Evolutionary conservation across 2,329 filamentous ascomycete species (phyloP).

Genomic region (Ophiostoma fasciatum): DNA sequence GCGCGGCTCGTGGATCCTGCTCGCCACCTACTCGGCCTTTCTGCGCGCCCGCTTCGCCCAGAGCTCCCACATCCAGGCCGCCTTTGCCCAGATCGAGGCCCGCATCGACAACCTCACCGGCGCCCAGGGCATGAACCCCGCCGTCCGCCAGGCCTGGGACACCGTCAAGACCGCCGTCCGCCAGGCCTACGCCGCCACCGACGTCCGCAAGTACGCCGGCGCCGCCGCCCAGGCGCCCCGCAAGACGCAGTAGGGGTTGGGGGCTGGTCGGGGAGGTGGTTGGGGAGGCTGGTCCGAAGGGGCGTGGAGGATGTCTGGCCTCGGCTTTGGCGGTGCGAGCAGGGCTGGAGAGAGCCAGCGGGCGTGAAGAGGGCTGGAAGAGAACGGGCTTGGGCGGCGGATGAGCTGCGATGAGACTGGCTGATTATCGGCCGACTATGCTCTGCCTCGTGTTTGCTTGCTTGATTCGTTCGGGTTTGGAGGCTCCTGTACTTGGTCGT

Average conservation of each 20-base stretch:
- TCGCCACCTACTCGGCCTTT: slow-evolving; percentile 79
- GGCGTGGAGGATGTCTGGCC: too few species aligned
- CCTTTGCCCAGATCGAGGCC: slow-evolving; percentile 56
- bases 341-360: too few species aligned
- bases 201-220: slow-evolving; percentile 57
- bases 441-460: too few species aligned
- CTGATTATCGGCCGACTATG: too few species aligned
- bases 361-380: too few species aligned
- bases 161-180: slow-evolving; percentile 56
- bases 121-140: slow-evolving; percentile 74
- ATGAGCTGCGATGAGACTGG: too few species aligned
- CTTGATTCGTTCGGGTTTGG: too few species aligned
- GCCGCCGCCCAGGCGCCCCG: slow-evolving; percentile 37
- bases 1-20: slow-evolving; percentile 78
- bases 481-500: too few species aligned
- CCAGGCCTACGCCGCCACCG: slow-evolving; percentile 67
- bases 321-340: too few species aligned
- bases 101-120: slow-evolving; percentile 70
- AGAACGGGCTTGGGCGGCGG: too few species aligned
- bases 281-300: too few species aligned
- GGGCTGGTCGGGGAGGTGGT: too few species aligned
- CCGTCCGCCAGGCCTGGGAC: slow-evolving; percentile 66
- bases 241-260: slow-evolving; percentile 42
- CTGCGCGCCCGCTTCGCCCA: slow-evolving; percentile 80
- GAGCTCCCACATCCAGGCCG: slow-evolving; percentile 82